Evolutionary conservation across 441 rosid genomes (phyloP), one percentile per base, ranked within the genome.

Genomic region (Melastoma candidum): DNA sequence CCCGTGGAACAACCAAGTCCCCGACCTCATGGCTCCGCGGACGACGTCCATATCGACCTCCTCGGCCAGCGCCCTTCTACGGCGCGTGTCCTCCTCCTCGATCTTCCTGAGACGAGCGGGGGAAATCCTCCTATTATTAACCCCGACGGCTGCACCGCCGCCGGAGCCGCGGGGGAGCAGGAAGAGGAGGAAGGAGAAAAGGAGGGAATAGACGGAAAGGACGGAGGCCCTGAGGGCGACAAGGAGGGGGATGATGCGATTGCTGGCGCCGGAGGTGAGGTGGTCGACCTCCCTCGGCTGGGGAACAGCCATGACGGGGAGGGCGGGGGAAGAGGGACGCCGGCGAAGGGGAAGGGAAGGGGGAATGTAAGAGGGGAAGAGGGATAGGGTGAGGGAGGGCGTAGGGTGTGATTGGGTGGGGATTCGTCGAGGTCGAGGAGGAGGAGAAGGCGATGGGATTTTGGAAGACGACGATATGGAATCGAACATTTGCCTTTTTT

Each of bases 231-330:
- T 64, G 3, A 92, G 71, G 58, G 80, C 66, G 61, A 54, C 72
- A 11, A 83, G 70, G 53, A 92, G 70, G 57, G 95, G 94, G 48
- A 92, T 84, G 17, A 92, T 84, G 29, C 98, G 96, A 57, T 92
- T 92, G 74, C 95, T 83, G 11, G 98, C 98, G 9, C 98, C 96
- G 11, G 98, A 92, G 11, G 95, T 90, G 48, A 83, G 72, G 51
- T 70, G 96, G 51, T 90, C 96, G 25, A 52, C 56, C 46, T 52
- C 56, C 79, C 85, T 75, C 70, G 80, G 96, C 63, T 73, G 69
- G 61, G 73, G 61, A 51, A 84, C 57, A 61, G 84, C 63, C 8
- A 49, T 57, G 47, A 9, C 36, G 7, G 29, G 47, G 26, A 6
- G 55, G 73, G 58, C 75, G 64, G 56, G 66, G 60, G 67, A 13